These are phyloP conservation scores for Tolypocladium paradoxum DNA, from an alignment of 2,329 filamentous ascomycete genomes.

Conservation along the genomic window DNA sequence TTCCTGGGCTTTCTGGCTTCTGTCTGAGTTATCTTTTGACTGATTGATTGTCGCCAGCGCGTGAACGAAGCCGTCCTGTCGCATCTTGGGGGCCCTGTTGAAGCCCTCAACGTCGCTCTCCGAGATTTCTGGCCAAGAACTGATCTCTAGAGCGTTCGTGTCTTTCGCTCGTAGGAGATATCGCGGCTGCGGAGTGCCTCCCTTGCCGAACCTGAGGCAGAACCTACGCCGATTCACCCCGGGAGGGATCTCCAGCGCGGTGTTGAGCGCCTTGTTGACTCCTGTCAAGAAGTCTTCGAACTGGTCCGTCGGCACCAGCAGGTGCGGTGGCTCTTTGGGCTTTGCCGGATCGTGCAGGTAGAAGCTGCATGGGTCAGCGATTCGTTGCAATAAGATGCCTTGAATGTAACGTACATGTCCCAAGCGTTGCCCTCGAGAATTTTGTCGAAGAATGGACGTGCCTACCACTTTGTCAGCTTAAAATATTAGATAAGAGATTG, in stretches of 20 bases:
- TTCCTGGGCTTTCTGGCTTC: slow-evolving; percentile 15
- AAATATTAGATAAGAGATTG: background rate
- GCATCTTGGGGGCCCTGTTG: slow-evolving; percentile 9
- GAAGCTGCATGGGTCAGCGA: slow-evolving; percentile 37
- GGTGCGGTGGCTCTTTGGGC: slow-evolving; percentile 38
- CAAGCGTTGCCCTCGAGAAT: slow-evolving; percentile 53
- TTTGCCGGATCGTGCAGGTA: slow-evolving; percentile 48
- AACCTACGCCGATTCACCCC: slow-evolving; percentile 44
- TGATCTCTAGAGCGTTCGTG: slow-evolving; percentile 21
- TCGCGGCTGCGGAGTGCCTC: slow-evolving; percentile 52
- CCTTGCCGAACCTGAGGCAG: slow-evolving; percentile 47
- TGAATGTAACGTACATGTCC: slow-evolving; percentile 55
- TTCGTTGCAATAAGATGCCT: background rate
- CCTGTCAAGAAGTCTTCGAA: slow-evolving; percentile 51
- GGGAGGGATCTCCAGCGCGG: slow-evolving; percentile 45
- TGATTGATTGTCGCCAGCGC: background rate
- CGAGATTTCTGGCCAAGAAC: slow-evolving; percentile 23
- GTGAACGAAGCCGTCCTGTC: slow-evolving; percentile 1
- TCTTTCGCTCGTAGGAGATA: slow-evolving; percentile 51
- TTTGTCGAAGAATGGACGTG: slow-evolving; percentile 40
- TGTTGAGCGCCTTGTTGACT: slow-evolving; percentile 50
- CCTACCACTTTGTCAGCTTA: slow-evolving; percentile 15
- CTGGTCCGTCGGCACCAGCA: slow-evolving; percentile 59
- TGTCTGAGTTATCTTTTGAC: background rate
- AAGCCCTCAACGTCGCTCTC: slow-evolving; percentile 22